phyloP scores from a whole-genome alignment of 805 yeast genomes.

The Yarrowia sp. region DNA sequence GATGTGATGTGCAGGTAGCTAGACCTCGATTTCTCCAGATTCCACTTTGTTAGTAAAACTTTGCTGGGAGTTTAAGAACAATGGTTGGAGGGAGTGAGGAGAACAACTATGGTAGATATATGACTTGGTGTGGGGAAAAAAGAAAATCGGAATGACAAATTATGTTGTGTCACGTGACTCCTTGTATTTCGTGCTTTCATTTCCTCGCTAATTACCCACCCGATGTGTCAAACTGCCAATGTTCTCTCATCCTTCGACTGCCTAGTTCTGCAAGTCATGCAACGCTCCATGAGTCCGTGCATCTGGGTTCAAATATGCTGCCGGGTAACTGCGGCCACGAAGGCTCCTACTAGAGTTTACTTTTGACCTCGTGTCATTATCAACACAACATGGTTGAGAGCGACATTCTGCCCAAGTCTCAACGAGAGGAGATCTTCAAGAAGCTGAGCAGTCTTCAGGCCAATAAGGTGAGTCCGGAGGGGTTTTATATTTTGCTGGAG shows the following conservation, averaged over 20 bases:
- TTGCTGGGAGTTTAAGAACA: constrained; percentile 35
- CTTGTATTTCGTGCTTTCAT: too few relatives aligned
- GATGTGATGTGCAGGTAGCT: constrained; percentile 5
- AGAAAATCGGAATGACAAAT: too few relatives aligned
- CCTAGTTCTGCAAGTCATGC: not conserved
- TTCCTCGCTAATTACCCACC: not conserved
- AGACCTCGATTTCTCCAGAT: constrained; percentile 5
- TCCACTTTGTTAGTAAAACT: constrained; percentile 30
- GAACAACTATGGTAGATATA: not conserved
- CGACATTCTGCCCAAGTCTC: constrained; percentile 58
- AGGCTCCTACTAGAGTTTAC: constrained; percentile 10
- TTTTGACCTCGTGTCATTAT: constrained; percentile 38
- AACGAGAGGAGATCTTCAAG: constrained; percentile 68
- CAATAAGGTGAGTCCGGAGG: constrained; percentile 58
- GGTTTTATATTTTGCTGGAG: not conserved
- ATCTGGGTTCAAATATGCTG: constrained; percentile 15
- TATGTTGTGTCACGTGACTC: too few relatives aligned
- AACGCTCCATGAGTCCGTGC: constrained; percentile 1
- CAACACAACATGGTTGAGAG: constrained; percentile 43
- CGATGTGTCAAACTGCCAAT: too few relatives aligned
- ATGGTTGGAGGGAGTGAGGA: not conserved
- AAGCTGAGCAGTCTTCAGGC: constrained; percentile 70
- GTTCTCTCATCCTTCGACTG: too few relatives aligned
- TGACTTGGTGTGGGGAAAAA: not conserved
- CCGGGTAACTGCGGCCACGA: constrained; percentile 28